A percentile compares a stretch with the other conserved stretches of the same genome.
Evolutionary conservation across 163 green algal species (phyloP).

Genomic region (Scenedesmus sp.): DNA sequence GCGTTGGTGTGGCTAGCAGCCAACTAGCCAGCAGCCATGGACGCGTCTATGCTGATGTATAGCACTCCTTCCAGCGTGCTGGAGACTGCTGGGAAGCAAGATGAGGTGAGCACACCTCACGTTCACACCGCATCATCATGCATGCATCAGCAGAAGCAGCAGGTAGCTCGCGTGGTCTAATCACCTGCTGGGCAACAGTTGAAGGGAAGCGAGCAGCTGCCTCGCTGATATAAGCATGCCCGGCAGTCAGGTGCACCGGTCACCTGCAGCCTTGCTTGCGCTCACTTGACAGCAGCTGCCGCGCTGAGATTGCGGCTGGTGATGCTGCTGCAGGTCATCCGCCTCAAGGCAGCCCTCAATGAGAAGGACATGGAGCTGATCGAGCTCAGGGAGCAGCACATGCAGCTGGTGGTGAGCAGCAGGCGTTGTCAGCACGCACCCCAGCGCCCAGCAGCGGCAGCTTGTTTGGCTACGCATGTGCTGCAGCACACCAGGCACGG

Average conservation of each 20-base stretch:
- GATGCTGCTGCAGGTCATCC: conserved; percentile 55
- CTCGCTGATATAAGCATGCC: not conserved
- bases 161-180: no score
- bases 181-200: not conserved
- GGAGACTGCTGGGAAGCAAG: conserved; percentile 48
- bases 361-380: conserved; percentile 82
- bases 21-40: conserved; percentile 17
- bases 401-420: conserved; percentile 73
- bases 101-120: conserved; percentile 34
- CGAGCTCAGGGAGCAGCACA: conserved; percentile 80
- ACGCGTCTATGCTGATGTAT: not conserved
- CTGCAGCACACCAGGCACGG: not conserved
- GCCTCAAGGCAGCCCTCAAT: conserved; percentile 71
- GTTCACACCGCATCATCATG: not conserved
- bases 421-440: not conserved
- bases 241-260: not conserved
- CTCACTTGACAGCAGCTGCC: not conserved
- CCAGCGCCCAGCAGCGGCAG: not conserved
- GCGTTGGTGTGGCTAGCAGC: no score
- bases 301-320: not conserved
- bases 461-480: no score
- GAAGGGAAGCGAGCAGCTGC: not conserved
- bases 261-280: not conserved
- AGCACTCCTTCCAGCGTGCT: conserved; percentile 43
- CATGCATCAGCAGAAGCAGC: conserved; percentile 1